Percentiles rank a stretch among this genome's conserved stretches.
Conservation (phyloP, 225 moss, liverwort and hornwort species). For the Pseudisothecium myosuroides region DNA sequence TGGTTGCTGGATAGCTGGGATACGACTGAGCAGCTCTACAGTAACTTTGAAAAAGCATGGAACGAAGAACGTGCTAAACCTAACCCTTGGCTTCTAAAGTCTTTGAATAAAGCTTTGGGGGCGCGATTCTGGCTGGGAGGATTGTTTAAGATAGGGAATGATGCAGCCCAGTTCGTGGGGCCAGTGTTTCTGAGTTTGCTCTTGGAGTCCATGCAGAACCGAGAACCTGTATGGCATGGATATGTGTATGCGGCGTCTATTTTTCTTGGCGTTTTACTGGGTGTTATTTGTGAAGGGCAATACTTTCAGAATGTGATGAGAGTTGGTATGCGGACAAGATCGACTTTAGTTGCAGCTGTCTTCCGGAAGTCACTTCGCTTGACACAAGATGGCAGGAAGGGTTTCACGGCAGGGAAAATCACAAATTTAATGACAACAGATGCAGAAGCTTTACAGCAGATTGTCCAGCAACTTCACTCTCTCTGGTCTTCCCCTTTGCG, state of each 20-base stretch:
- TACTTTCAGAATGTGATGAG: constrained; percentile 54
- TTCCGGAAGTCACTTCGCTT: constrained; percentile 55
- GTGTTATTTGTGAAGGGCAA: constrained; percentile 51
- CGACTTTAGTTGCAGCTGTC: constrained; percentile 52
- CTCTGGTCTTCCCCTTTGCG: constrained; percentile 71
- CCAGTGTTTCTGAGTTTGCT: constrained; percentile 48
- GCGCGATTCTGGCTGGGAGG: constrained; percentile 56
- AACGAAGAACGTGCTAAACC: constrained; percentile 45
- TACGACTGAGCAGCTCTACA: constrained; percentile 61
- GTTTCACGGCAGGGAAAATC: constrained; percentile 55
- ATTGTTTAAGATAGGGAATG: constrained; percentile 48
- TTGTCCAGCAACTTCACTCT: constrained; percentile 43
- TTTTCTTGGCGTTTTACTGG: constrained; percentile 60
- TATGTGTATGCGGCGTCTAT: constrained; percentile 67
- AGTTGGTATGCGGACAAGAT: constrained; percentile 52
- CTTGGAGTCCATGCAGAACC: constrained; percentile 71
- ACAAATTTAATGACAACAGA: constrained; percentile 82
- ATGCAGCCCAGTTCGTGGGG: constrained; percentile 53
- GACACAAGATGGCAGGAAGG: constrained; percentile 52
- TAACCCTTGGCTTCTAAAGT: constrained; percentile 56
- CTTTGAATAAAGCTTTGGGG: constrained; percentile 52
- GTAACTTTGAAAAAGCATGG: constrained; percentile 60
- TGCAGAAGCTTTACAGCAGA: constrained; percentile 51
- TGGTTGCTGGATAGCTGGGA: constrained; percentile 93
- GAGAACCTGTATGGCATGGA: constrained; percentile 69